Conservation (phyloP, 129 eudicot species). For the Dittrichia graveolens region DNA sequence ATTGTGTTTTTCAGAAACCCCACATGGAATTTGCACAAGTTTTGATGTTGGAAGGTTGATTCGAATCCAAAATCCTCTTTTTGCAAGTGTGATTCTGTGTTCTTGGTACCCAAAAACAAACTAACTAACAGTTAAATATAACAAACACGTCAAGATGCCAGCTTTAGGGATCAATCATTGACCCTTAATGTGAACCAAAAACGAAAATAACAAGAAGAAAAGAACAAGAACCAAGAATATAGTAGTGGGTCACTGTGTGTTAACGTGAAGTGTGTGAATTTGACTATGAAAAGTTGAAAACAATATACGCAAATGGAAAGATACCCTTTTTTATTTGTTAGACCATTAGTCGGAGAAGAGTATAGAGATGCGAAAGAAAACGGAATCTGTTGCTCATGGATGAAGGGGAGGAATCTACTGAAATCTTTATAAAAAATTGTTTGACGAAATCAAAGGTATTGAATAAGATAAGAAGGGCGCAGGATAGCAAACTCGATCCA, state of each 20-base stretch:
- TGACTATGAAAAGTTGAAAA: constrained; percentile 20
- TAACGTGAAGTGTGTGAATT: constrained; percentile 19
- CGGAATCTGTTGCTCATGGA: constrained; percentile 22
- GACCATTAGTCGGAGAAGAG: not conserved
- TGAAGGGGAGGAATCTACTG: constrained; percentile 5
- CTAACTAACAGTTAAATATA: not conserved
- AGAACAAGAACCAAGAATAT: constrained; percentile 21
- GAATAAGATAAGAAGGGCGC: not conserved
- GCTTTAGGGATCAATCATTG: constrained; percentile 1
- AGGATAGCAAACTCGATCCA: not conserved
- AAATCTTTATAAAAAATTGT: not conserved
- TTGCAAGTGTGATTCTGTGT: not conserved
- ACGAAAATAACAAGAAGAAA: not conserved
- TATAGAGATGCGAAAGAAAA: constrained; percentile 20
- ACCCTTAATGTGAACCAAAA: not conserved
- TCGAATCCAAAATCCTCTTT: not conserved
- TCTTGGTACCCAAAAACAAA: not conserved
- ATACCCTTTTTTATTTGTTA: constrained; percentile 22
- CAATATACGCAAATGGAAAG: not conserved
- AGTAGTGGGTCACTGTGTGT: constrained; percentile 14
- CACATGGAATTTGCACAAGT: not conserved
- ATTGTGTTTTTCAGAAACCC: constrained; percentile 2
- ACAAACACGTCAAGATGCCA: constrained; percentile 15
- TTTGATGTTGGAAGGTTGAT: not conserved
- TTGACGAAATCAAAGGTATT: constrained; percentile 12